Conservation (phyloP, 2,329 filamentous ascomycete genomes). For the Ascochyta pisi region DNA sequence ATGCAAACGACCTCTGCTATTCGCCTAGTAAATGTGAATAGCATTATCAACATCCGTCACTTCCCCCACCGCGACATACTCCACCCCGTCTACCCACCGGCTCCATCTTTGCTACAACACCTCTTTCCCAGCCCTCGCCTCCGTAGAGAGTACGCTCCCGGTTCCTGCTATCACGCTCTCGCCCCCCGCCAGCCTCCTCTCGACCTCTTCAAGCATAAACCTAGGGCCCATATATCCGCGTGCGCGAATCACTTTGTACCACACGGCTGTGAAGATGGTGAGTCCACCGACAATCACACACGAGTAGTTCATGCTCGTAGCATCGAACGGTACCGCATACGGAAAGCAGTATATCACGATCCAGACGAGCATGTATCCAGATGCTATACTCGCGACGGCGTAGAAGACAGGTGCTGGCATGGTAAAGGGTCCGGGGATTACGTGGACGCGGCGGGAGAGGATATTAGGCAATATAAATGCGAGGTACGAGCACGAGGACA, state of each 20-base stretch:
- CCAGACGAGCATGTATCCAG: slow-evolving; percentile 66
- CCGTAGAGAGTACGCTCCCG: not conserved
- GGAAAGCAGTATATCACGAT: slow-evolving; percentile 69
- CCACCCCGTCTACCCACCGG: too few species aligned
- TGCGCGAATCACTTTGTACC: slow-evolving; percentile 50
- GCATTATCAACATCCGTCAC: too few species aligned
- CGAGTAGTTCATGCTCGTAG: slow-evolving; percentile 62
- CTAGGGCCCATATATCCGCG: slow-evolving; percentile 51
- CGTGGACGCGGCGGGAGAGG: slow-evolving; percentile 46
- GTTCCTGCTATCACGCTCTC: slow-evolving; percentile 12
- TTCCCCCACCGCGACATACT: too few species aligned
- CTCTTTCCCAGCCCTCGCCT: too few species aligned
- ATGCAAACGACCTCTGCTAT: too few species aligned
- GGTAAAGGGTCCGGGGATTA: slow-evolving; percentile 65
- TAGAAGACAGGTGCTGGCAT: slow-evolving; percentile 55
- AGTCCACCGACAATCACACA: slow-evolving; percentile 61
- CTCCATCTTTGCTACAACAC: too few species aligned
- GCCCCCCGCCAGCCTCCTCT: slow-evolving; percentile 21
- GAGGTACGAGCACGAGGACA: slow-evolving; percentile 65
- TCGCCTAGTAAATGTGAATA: too few species aligned
- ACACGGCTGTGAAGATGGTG: slow-evolving; percentile 57
- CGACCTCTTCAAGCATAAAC: slow-evolving; percentile 31
- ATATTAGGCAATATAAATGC: slow-evolving; percentile 65
- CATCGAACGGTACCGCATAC: slow-evolving; percentile 54
- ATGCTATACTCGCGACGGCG: slow-evolving; percentile 59